Percentiles rank a stretch among this genome's conserved stretches.
Evolutionary conservation across 176 grass and related monocot species (phyloP).

Genomic region (Zea luxurians): DNA sequence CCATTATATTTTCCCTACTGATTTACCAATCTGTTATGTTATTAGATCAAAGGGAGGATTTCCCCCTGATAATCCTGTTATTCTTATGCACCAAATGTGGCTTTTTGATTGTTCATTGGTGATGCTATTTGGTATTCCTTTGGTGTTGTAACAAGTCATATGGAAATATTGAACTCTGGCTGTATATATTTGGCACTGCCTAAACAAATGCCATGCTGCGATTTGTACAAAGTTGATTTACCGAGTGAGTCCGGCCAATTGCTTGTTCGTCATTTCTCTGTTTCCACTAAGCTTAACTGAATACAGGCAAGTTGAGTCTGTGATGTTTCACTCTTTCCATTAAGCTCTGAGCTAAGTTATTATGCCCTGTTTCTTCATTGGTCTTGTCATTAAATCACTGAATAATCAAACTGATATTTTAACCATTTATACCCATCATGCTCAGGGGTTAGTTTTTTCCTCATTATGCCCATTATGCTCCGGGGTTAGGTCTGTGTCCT

Average conservation of each 20-base stretch:
- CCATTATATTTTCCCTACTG: not conserved
- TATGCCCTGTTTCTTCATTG: not conserved
- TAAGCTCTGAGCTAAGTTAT: not conserved
- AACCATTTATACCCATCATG: not conserved
- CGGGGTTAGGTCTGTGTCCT: not conserved
- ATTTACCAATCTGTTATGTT: not conserved
- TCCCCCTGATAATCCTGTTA: not conserved
- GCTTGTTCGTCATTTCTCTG: no score
- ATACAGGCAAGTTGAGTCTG: not conserved
- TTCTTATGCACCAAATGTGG: no score
- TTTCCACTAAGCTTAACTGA: not conserved
- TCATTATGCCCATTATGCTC: not conserved
- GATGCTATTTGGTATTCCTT: not conserved
- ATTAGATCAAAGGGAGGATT: not conserved
- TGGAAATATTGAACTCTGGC: not conserved
- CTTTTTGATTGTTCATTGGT: not conserved
- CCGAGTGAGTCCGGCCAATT: no score
- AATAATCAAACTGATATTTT: not conserved
- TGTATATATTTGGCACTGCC: not conserved
- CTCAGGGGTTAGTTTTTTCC: not conserved
- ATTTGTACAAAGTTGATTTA: conserved; percentile 1
- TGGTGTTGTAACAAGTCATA: not conserved
- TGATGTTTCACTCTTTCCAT: not conserved
- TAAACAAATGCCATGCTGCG: not conserved
- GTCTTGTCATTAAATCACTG: not conserved